Evolutionary conservation across 2,329 filamentous ascomycete species (phyloP).

Genomic region (Helicocarpus griseus): DNA sequence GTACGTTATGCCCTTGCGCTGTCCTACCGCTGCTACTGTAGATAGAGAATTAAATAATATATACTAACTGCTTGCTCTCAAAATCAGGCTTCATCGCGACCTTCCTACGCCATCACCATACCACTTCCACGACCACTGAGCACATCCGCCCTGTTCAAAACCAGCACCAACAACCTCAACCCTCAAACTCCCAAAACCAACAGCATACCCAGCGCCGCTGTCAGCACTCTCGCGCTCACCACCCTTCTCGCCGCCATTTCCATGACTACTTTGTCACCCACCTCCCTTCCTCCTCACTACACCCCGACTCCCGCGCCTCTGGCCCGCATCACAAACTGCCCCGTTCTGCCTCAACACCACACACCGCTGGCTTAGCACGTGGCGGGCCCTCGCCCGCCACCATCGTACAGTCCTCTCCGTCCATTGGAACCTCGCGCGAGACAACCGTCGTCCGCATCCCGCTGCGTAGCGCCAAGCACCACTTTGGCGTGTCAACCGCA

Average conservation of each 20-base stretch:
- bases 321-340: conserved; percentile 77
- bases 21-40: not conserved
- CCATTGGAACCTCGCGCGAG: conserved; percentile 57
- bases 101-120: conserved; percentile 22
- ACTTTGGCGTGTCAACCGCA: conserved; percentile 73
- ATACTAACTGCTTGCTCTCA: not conserved
- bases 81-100: conserved; percentile 26
- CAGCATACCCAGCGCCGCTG: conserved; percentile 2
- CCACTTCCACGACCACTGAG: conserved; percentile 13
- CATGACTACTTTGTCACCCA: conserved; percentile 98
- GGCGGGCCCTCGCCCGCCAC: conserved; percentile 46
- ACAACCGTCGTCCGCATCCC: conserved; percentile 93
- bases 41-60: too few species aligned
- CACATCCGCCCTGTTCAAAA: too few species aligned
- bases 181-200: conserved; percentile 7
- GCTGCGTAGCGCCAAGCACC: conserved; percentile 85
- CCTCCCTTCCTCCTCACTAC: conserved; percentile 82
- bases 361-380: conserved; percentile 41
- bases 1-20: conserved; percentile 19
- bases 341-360: conserved; percentile 71
- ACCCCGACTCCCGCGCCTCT: conserved; percentile 66
- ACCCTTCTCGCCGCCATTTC: conserved; percentile 48
- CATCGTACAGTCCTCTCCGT: conserved; percentile 49
- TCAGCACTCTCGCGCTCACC: not conserved
- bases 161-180: conserved; percentile 6